A percentile compares a stretch with the other conserved stretches of the same genome.
These are phyloP conservation scores for Ascochyta pisi DNA, from an alignment of 2,329 filamentous ascomycete genomes.

Conservation along the genomic window DNA sequence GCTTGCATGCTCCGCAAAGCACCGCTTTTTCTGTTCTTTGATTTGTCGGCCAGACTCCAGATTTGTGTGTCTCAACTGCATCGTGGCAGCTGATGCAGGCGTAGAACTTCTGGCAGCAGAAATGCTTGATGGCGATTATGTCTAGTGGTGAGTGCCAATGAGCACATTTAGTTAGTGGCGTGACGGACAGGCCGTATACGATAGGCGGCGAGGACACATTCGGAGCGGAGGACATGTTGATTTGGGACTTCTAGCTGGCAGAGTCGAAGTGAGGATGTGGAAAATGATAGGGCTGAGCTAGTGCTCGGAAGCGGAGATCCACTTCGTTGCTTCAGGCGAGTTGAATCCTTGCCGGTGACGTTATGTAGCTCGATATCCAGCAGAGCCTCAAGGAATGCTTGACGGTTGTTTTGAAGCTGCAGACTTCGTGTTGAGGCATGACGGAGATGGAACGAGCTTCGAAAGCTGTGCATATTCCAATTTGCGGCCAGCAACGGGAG, in stretches of 20 bases:
- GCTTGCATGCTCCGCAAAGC: conserved; percentile 42
- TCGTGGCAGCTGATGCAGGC: conserved; percentile 47
- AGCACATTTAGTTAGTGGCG: conserved; percentile 41
- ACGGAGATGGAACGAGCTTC: neutral
- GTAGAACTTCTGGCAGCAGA: conserved; percentile 48
- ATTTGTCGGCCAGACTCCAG: conserved; percentile 30
- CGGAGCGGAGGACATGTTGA: conserved; percentile 5
- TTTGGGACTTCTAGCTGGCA: neutral
- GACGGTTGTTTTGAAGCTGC: neutral
- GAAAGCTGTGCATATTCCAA: too few species aligned
- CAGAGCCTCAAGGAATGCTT: conserved; percentile 10
- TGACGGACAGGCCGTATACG: conserved; percentile 39
- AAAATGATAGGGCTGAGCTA: conserved; percentile 29
- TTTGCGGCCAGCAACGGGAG: neutral
- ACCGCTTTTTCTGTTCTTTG: conserved; percentile 33
- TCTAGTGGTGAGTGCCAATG: conserved; percentile 45
- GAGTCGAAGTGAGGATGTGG: conserved; percentile 1
- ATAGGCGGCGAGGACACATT: conserved; percentile 6
- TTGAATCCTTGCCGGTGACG: conserved; percentile 18
- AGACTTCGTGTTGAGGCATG: neutral
- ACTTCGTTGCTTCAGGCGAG: conserved; percentile 6
- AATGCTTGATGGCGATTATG: conserved; percentile 48
- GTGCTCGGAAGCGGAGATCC: conserved; percentile 18
- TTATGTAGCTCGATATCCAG: conserved; percentile 7
- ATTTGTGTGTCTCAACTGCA: conserved; percentile 32